Evolutionary conservation across 1,284 basidiomycete genomes (phyloP), one percentile per base, ranked within the genome.

Genomic region (Leccinum holopus): DNA sequence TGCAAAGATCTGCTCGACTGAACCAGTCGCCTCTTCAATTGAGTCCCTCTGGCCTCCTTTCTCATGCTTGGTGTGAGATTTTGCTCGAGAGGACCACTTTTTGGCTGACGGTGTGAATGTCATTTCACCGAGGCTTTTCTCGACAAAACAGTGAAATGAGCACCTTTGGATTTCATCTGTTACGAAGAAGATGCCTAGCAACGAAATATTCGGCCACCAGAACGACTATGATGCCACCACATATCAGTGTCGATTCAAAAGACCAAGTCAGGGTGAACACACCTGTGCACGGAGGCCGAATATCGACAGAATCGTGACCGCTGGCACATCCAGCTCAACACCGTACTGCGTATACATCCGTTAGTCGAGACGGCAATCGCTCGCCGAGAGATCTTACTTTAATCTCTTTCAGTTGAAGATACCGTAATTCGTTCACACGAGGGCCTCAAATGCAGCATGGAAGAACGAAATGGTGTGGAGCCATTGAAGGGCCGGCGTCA

Each of bases 361-460:
- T 75, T 30, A 69, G 61, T 58, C 62, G 51, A 41, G 12, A n/a
- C 28, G 14, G 9, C n/a, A 4, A 41, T 39, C 21, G 52, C 53
- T 51, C 37, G 9, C 37, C 33, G 44, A 44, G 37, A 51, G 28
- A n/a, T 68, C 84, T 62, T 69, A 93, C 92, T 82, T 92, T 91
- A 70, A 87, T 84, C 76, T 98, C 93, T 72, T 92, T 94, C 58
- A 98, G 80, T 70, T 94, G 91, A n/a, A 98, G 80, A 76, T 96
- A 97, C 55, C 95, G 82, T 59, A 99, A 80, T 77, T 99, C 96
- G 75, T 98, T 98, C 63, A 98, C 95, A 28, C 88, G 32, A 99
- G 83, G 1, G 92, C 95, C 78, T 99, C 97, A 72, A 95, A 98
- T 0, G 92, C 97, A n/a, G 97, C 96, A 78, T 98, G 97, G 88